These are phyloP conservation scores for Mycosphaerella sp. DNA, from an alignment of 2,329 filamentous ascomycete species.

Conservation along the genomic window DNA sequence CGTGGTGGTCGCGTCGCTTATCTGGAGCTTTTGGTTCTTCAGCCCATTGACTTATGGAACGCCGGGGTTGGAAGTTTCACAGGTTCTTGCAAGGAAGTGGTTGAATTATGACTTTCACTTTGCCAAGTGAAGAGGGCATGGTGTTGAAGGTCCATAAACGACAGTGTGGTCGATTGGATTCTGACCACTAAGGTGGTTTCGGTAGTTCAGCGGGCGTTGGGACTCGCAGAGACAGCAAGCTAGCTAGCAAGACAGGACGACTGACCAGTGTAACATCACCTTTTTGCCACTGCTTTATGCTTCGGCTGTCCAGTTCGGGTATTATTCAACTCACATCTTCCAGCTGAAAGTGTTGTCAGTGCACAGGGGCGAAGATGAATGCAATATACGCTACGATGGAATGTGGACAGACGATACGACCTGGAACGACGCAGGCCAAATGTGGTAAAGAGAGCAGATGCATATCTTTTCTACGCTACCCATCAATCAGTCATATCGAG, in stretches of 20 bases:
- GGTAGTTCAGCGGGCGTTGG: slow-evolving; percentile 9
- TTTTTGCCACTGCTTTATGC: no score
- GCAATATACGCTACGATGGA: no score
- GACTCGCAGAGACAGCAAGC: slow-evolving; percentile 4
- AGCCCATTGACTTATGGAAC: slow-evolving; percentile 92
- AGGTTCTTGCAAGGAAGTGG: slow-evolving; percentile 85
- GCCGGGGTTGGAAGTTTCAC: slow-evolving; percentile 72
- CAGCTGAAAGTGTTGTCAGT: no score
- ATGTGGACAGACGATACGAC: no score
- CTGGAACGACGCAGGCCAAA: background rate
- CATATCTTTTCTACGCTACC: background rate
- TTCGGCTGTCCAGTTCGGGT: no score
- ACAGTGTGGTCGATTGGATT: slow-evolving; percentile 4
- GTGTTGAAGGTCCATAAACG: slow-evolving; percentile 29
- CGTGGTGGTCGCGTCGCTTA: slow-evolving; percentile 61
- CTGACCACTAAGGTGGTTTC: background rate
- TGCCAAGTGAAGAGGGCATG: slow-evolving; percentile 63
- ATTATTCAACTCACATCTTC: no score
- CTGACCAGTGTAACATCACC: background rate
- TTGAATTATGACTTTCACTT: slow-evolving; percentile 96
- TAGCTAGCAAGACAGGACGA: slow-evolving; percentile 2
- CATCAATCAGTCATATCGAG: background rate
- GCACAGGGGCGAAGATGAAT: no score
- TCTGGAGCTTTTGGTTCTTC: slow-evolving; percentile 87
- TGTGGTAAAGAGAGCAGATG: background rate